Base-by-base conservation (phyloP, 495 filamentous ascomycete genomes). In the Hypoxylon trugodes region DNA sequence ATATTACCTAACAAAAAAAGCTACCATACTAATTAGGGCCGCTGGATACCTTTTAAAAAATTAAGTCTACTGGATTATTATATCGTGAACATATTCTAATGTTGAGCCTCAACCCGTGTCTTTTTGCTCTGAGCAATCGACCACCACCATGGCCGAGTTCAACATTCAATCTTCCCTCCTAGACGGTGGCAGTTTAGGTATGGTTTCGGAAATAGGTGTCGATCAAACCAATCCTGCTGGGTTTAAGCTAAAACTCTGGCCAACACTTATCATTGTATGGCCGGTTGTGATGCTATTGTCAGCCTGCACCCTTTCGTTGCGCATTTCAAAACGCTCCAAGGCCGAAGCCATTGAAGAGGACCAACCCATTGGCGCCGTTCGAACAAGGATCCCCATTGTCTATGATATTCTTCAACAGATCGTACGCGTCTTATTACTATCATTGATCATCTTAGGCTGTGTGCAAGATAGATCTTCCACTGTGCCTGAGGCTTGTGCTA, bases 371-470 rank as follows among this genome's bases (percentile, higher is more conserved):
- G 22, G n/a, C 24, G 4, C 12, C 32, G 16, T 16, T 25, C 2
- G 6, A 32, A 30, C 43, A 16, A 22, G 43, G n/a, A 18, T 16
- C 10, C 43, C 43, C 2, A 47, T 47, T n/a, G 28, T 28, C 43
- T 47, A 47, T 26, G 43, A 47, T 26, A 47, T 47, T 13, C 12
- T 47, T 6, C 43, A 47, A 13, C 43, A 47, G 13, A 32, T 28
- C 10, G n/a, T 32, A 25, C 43, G 43, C 18, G 13, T 10, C 32
- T 2, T 18, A 16, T 16, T 47, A 22, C 25, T 47, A 2, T 47
- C 43, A 6, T 7, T 47, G 5, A 15, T 25, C 10, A 47, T 47
- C 7, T 10, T 47, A 9, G 43, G 43, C 22, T 47, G 43, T 15
- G 43, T 32, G 24, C 15, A 47, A 13, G 43, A 47, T 16, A 15